Percentiles rank a stretch among this genome's conserved stretches.
phyloP scores from a whole-genome alignment of 2,329 filamentous ascomycete genomes.

The Fusarium sp. region DNA sequence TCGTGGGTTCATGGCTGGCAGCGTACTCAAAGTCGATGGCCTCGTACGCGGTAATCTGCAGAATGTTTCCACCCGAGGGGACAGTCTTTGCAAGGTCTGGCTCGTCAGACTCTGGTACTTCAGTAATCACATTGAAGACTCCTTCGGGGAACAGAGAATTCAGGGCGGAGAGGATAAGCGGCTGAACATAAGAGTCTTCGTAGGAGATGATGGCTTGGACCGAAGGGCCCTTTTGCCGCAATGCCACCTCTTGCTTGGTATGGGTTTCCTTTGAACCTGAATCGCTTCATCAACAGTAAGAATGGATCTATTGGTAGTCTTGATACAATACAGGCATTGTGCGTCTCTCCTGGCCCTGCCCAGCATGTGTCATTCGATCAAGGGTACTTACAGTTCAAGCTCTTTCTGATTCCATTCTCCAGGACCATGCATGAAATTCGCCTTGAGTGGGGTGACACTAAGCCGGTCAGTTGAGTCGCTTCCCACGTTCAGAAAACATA shows the following conservation, averaged over 20 bases:
- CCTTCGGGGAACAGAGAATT: constrained; percentile 64
- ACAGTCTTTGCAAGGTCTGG: constrained; percentile 51
- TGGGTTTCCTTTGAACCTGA: constrained; percentile 26
- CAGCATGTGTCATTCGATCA: constrained; percentile 19
- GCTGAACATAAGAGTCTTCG: constrained; percentile 88
- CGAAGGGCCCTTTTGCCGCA: constrained; percentile 33
- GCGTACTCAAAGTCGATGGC: constrained; percentile 83
- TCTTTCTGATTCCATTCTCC: constrained; percentile 72
- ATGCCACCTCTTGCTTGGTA: constrained; percentile 28
- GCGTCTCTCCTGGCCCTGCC: constrained; percentile 30
- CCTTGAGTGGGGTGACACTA: constrained; percentile 88
- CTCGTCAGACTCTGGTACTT: constrained; percentile 46
- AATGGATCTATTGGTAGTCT: constrained; percentile 48
- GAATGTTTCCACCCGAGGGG: constrained; percentile 56
- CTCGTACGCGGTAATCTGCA: constrained; percentile 91
- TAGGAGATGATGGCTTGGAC: constrained; percentile 80
- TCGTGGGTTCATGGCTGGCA: constrained; percentile 66
- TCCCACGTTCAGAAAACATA: constrained; percentile 51
- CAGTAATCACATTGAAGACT: constrained; percentile 64
- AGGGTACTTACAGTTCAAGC: constrained; percentile 80
- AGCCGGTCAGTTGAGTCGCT: constrained; percentile 7
- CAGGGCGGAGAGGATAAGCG: constrained; percentile 80
- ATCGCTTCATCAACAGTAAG: constrained; percentile 49
- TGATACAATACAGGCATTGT: constrained; percentile 45
- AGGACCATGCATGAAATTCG: constrained; percentile 86